A percentile compares a stretch with the other conserved stretches of the same genome.
These are phyloP conservation scores for Margaritispora aquatica DNA, from an alignment of 495 filamentous ascomycete species.

Conservation along the genomic window DNA sequence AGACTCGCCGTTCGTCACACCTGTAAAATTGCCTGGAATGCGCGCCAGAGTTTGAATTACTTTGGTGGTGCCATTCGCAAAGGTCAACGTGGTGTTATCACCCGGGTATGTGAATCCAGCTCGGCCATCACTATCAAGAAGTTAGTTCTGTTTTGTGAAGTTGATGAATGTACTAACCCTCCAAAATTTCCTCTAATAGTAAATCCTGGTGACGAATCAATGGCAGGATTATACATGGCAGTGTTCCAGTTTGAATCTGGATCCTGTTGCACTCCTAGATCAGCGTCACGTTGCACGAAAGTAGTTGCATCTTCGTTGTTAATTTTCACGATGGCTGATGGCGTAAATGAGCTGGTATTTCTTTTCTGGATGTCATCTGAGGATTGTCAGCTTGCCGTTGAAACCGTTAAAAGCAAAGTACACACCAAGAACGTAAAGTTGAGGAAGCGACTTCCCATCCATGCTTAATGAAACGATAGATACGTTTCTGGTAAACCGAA, in stretches of 20 bases:
- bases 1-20: neutral
- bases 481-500: constrained; percentile 27
- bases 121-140: constrained; percentile 16
- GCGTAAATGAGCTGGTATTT: neutral
- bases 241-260: constrained; percentile 38
- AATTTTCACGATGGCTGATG: constrained; percentile 8
- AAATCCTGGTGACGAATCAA: neutral
- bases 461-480: constrained; percentile 31
- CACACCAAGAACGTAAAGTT: constrained; percentile 31
- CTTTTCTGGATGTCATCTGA: constrained; percentile 5
- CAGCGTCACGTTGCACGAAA: neutral
- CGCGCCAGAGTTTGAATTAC: neutral
- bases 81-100: neutral
- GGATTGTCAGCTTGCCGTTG: too few species aligned
- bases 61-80: neutral
- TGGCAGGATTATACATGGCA: constrained; percentile 24
- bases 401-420: too few species aligned
- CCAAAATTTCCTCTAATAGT: neutral
- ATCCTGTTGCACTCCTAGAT: constrained; percentile 22
- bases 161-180: neutral
- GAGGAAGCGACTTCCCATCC: constrained; percentile 24
- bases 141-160: neutral
- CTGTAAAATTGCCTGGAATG: neutral
- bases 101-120: constrained; percentile 21
- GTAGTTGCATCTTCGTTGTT: constrained; percentile 7